These are phyloP conservation scores for Podospora pseudocomata DNA, from an alignment of 495 filamentous ascomycete species.

Conservation along the genomic window DNA sequence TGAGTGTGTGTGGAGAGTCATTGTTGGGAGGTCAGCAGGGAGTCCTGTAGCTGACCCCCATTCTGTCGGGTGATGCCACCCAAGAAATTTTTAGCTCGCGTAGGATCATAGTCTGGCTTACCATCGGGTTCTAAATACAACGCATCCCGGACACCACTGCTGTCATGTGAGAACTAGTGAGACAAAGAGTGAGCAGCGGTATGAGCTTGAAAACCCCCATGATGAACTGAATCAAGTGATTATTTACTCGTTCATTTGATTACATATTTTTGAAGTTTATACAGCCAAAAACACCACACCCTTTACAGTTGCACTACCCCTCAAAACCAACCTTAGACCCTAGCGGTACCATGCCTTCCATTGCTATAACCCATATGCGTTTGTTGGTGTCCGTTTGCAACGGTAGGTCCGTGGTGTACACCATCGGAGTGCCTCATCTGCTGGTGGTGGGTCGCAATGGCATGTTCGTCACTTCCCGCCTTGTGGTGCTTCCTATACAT, in stretches of 20 bases:
- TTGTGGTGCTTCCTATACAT: conserved; percentile 11
- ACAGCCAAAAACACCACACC: too few species aligned
- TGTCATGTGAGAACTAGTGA: neutral
- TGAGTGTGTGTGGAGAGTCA: neutral
- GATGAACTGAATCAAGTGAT: too few species aligned
- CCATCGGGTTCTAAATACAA: neutral
- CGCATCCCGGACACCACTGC: neutral
- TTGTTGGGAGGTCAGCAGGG: neutral
- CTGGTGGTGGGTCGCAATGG: neutral
- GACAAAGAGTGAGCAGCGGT: neutral
- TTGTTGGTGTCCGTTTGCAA: neutral
- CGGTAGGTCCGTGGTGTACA: neutral
- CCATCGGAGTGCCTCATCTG: neutral
- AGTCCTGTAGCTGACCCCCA: neutral
- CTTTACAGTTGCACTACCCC: too few species aligned
- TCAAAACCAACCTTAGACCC: neutral
- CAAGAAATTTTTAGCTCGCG: neutral
- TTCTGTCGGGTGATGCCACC: neutral
- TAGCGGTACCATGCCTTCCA: neutral
- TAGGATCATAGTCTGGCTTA: neutral
- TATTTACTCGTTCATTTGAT: too few species aligned
- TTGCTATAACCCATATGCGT: neutral
- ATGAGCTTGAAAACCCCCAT: too few species aligned
- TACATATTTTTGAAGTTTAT: neutral
- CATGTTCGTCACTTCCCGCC: conserved; percentile 4